Evolutionary conservation across 2,329 filamentous ascomycete genomes (phyloP).

Genomic region (Fusarium keratoplasticum): DNA sequence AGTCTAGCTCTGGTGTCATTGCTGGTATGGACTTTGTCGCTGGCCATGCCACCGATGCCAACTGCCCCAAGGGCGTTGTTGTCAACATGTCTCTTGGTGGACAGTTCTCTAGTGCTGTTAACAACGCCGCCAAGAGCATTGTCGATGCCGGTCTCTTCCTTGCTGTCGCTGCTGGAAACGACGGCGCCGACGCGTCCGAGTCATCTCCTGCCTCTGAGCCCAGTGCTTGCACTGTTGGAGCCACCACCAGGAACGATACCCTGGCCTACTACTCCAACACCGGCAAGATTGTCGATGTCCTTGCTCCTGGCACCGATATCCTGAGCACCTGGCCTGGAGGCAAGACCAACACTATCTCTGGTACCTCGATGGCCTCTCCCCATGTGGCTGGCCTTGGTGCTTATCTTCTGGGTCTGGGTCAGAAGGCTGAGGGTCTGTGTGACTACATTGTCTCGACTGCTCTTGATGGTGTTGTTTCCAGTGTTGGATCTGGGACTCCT

Average conservation of each 20-base stretch:
- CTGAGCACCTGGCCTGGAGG: conserved; percentile 61
- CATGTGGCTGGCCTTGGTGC: conserved; percentile 57
- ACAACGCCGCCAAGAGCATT: conserved; percentile 61
- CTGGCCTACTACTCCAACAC: conserved; percentile 65
- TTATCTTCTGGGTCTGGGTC: conserved; percentile 54
- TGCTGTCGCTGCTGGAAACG: conserved; percentile 68
- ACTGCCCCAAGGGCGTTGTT: conserved; percentile 59
- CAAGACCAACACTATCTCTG: conserved; percentile 55
- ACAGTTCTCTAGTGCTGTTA: conserved; percentile 57
- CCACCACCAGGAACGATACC: conserved; percentile 54
- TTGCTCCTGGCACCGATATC: conserved; percentile 61
- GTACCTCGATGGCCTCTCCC: conserved; percentile 59
- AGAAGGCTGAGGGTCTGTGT: conserved; percentile 35
- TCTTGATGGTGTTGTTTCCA: conserved; percentile 21
- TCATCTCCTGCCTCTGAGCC: conserved; percentile 62
- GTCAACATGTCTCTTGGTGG: conserved; percentile 70
- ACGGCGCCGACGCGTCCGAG: conserved; percentile 55
- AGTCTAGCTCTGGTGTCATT: conserved; percentile 54
- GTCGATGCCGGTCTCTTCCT: conserved; percentile 62
- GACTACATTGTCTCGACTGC: conserved; percentile 34
- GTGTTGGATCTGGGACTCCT: conserved; percentile 21
- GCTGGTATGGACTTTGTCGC: conserved; percentile 59
- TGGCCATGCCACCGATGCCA: conserved; percentile 50
- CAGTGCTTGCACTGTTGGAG: conserved; percentile 65
- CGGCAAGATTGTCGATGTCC: conserved; percentile 61